phyloP scores from a whole-genome alignment of 768 basidiomycete genomes.

The Boletus tomentosulus region DNA sequence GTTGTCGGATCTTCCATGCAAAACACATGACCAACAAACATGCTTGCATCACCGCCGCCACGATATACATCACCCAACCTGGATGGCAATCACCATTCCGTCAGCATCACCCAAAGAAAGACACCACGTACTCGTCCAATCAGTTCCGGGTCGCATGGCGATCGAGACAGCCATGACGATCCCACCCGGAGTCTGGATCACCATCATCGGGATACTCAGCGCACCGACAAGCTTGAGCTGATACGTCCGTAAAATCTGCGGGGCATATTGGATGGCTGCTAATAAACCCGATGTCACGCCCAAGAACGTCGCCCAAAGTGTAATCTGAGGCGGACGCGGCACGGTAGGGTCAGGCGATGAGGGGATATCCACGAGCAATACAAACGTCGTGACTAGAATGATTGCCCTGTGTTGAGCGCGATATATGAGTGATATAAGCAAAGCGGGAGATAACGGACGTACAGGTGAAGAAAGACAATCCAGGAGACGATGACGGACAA shows the following conservation, averaged over 20 bases:
- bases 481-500: slow-evolving; percentile 74
- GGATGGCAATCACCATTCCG: not conserved
- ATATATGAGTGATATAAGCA: not conserved
- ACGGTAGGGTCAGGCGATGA: slow-evolving; percentile 33
- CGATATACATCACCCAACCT: slow-evolving; percentile 81
- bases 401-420: slow-evolving; percentile 28
- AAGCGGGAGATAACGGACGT: slow-evolving; percentile 22
- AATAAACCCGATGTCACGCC: slow-evolving; percentile 78
- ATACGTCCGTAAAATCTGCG: slow-evolving; percentile 83
- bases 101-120: not conserved
- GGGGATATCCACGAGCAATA: slow-evolving; percentile 48
- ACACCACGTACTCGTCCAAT: slow-evolving; percentile 69
- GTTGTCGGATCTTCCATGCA: slow-evolving; percentile 78
- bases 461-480: slow-evolving; percentile 74
- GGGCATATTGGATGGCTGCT: slow-evolving; percentile 82
- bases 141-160: slow-evolving; percentile 71
- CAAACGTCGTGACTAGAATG: slow-evolving; percentile 55
- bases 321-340: slow-evolving; percentile 37
- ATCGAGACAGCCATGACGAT: slow-evolving; percentile 84
- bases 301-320: slow-evolving; percentile 79
- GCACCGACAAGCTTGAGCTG: slow-evolving; percentile 80
- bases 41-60: slow-evolving; percentile 82
- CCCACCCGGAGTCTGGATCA: slow-evolving; percentile 88
- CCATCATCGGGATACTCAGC: slow-evolving; percentile 93
- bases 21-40: slow-evolving; percentile 82